Base-by-base conservation (phyloP, 2,329 filamentous ascomycete genomes). In the Colletotrichum simmondsii region DNA sequence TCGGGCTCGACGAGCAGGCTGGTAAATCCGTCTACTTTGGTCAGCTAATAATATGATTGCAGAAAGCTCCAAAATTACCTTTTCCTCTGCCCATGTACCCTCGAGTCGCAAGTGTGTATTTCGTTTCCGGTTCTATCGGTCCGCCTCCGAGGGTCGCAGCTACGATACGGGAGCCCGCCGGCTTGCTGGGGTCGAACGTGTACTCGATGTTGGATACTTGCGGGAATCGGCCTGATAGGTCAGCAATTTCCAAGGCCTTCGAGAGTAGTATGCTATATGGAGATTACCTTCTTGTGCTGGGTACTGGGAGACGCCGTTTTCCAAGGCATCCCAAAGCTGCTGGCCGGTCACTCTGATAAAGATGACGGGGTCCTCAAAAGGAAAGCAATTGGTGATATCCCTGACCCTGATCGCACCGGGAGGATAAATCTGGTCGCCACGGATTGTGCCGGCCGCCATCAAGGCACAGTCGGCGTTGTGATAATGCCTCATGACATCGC, bases 81-180 rank as follows among this genome's bases (percentile, higher is more conserved):
- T 96, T 97, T 24, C 95, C 95, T 46, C 94, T 90, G 4, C 89
- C 92, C 95, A 98, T 97, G 80, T 98, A 98, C 0, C 94, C 95
- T 68, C 95, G 86, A 0, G 95, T 98, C 10, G 92, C 93, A 3
- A 98, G 85, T 0, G 88, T 87, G 78, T 97, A 98, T 49, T 90
- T 85, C 72, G 84, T 89, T 24, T 91, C 85, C 12, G 88, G 82
- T 26, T 95, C 89, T 5, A 95, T 85, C 0, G 91, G 87, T 63
- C 88, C 81, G 0, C 88, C 90, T 1, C 86, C 90, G 28, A 97
- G 87, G 11, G 86, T 87, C 11, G 90, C 89, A 59, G 86, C 90
- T 2, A 88, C 82, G 54, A 97, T 87, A 35, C 95, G 89, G 4
- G 89, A 87, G 0, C 92, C 91, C 0, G 88, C 80, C 1, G 90